Evolutionary conservation across 2,329 filamentous ascomycete genomes (phyloP).

Genomic region (Aspergillus awamori): DNA sequence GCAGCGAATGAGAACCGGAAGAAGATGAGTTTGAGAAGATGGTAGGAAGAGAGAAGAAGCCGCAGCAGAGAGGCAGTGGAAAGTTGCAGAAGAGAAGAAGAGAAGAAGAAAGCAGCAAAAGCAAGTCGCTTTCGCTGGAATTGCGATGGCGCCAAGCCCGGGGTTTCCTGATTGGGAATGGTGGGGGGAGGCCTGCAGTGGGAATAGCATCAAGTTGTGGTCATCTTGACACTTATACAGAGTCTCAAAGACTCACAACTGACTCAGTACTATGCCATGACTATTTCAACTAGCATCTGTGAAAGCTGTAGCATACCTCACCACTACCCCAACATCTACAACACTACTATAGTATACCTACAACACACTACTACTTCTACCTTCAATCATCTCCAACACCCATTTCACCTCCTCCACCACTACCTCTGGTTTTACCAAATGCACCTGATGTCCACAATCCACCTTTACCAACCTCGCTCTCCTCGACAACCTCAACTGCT

Average conservation of each 20-base stretch:
- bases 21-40: neutral
- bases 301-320: too few relatives aligned
- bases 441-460: conserved; percentile 44
- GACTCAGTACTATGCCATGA: too few relatives aligned
- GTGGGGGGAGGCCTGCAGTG: neutral
- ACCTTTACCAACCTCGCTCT: conserved; percentile 32
- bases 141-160: conserved; percentile 25
- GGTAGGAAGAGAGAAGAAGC: neutral
- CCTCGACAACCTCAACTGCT: conserved; percentile 38
- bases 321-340: too few relatives aligned
- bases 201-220: neutral
- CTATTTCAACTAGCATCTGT: too few relatives aligned
- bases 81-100: neutral
- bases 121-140: conserved; percentile 9
- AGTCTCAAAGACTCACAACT: too few relatives aligned
- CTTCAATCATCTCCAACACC: conserved; percentile 29
- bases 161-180: conserved; percentile 23
- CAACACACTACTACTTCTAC: neutral
- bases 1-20: neutral
- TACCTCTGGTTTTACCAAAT: conserved; percentile 40
- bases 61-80: neutral
- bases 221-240: too few relatives aligned
- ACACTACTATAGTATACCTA: neutral
- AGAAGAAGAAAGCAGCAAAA: conserved; percentile 1
- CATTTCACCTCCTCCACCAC: conserved; percentile 41